Evolutionary conservation across 2,329 filamentous ascomycete genomes (phyloP).

Genomic region (Cladosporium austrohemisphaericum): DNA sequence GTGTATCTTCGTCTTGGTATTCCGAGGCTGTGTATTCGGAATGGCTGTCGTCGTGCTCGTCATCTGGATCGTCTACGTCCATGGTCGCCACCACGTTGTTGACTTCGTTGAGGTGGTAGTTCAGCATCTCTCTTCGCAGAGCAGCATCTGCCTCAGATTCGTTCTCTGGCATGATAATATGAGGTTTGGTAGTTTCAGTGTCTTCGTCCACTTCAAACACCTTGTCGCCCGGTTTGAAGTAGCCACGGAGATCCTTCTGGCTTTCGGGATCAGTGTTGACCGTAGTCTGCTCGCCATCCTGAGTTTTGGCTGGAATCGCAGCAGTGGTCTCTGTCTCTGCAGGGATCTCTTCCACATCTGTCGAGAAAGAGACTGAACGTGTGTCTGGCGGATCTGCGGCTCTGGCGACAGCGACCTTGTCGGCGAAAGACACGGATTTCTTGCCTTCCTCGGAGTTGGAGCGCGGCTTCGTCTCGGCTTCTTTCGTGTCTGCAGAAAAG

Average conservation of each 20-base stretch:
- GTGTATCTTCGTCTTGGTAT: constrained; percentile 38
- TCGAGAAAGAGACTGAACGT: constrained; percentile 32
- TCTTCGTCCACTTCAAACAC: constrained; percentile 44
- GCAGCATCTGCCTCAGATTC: constrained; percentile 78
- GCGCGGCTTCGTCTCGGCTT: constrained; percentile 35
- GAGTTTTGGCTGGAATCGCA: not conserved
- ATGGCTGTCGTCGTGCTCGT: constrained; percentile 50
- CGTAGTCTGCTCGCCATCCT: not conserved
- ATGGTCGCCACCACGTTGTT: constrained; percentile 90
- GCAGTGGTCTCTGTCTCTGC: constrained; percentile 5
- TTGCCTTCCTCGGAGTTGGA: constrained; percentile 31
- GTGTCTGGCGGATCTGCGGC: constrained; percentile 32
- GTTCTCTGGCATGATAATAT: constrained; percentile 63
- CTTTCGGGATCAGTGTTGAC: constrained; percentile 18
- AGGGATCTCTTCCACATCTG: constrained; percentile 32
- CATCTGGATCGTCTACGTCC: constrained; percentile 66
- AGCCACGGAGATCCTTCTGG: constrained; percentile 27
- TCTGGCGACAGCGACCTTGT: constrained; percentile 34
- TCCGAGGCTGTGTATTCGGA: constrained; percentile 27
- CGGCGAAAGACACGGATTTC: constrained; percentile 34
- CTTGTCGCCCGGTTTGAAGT: constrained; percentile 36
- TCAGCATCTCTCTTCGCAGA: constrained; percentile 81
- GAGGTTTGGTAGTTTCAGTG: constrained; percentile 36
- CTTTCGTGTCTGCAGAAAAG: constrained; percentile 60
- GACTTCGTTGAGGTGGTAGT: constrained; percentile 83